Evolutionary conservation across 1,284 basidiomycete species (phyloP).

Genomic region (Rhodotorula mucilaginosa): DNA sequence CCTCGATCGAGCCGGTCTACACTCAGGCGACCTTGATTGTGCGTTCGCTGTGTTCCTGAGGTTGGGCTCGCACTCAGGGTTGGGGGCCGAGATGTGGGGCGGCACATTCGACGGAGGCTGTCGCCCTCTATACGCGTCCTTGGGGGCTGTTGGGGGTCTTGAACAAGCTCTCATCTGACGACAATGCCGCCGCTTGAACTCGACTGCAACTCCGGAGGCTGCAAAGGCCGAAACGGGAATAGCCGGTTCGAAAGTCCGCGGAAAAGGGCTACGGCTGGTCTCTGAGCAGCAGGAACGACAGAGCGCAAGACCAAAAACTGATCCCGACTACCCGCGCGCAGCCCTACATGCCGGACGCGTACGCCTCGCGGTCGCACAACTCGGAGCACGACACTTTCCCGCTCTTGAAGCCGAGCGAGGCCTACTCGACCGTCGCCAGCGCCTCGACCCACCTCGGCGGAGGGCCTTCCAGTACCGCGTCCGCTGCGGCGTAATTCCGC

Average conservation of each 20-base stretch:
- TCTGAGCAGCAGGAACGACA: too few relatives aligned
- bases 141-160: too few relatives aligned
- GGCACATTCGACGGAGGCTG: too few relatives aligned
- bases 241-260: too few relatives aligned
- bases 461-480: conserved; percentile 1
- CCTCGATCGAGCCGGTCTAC: background rate
- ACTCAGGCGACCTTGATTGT: conserved; percentile 4
- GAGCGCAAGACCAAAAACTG: background rate
- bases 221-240: too few relatives aligned
- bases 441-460: conserved; percentile 9
- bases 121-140: too few relatives aligned
- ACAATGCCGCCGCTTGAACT: too few relatives aligned
- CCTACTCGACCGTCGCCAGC: conserved; percentile 9
- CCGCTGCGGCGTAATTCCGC: background rate
- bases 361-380: background rate
- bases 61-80: background rate
- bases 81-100: background rate
- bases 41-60: background rate
- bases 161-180: too few relatives aligned
- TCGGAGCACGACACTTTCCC: background rate
- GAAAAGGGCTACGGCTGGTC: too few relatives aligned
- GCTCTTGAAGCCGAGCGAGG: background rate
- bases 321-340: background rate
- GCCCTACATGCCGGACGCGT: conserved; percentile 17
- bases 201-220: too few relatives aligned